A percentile compares a stretch with the other conserved stretches of the same genome.
Evolutionary conservation across 495 filamentous ascomycete species (phyloP).

Genomic region (Viridothelium virens): DNA sequence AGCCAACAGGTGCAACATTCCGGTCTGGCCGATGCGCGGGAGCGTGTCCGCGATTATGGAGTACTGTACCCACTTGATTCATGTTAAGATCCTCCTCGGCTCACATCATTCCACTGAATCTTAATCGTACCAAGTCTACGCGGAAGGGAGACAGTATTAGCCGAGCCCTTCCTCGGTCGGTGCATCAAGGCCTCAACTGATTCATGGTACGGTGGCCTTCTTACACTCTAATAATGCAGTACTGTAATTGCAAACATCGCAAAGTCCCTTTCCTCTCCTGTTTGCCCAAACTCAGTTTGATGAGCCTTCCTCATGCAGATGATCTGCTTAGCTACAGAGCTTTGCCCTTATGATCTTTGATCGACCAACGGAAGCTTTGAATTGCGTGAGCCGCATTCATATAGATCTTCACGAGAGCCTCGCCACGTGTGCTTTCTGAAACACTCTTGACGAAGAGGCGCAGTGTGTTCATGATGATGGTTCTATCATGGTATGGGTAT

Average conservation of each 20-base stretch:
- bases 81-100: neutral
- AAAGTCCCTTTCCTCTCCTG: too few species aligned
- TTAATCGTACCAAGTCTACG: too few species aligned
- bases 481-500: neutral
- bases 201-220: neutral
- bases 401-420: neutral
- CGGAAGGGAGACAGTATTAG: too few species aligned
- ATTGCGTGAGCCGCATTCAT: neutral
- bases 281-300: too few species aligned
- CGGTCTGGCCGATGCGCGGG: neutral
- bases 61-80: too few species aligned
- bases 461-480: neutral
- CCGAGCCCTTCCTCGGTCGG: neutral
- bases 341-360: neutral
- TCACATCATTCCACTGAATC: neutral
- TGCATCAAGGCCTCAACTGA: neutral
- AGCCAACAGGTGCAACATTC: neutral
- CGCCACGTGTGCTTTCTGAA: neutral
- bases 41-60: neutral
- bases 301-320: too few species aligned
- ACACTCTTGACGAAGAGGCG: neutral
- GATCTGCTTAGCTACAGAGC: too few species aligned
- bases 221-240: too few species aligned
- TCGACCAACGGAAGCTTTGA: neutral
- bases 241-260: too few species aligned